Conservation (phyloP, 2,329 filamentous ascomycete genomes). For the Fusarium sp. region DNA sequence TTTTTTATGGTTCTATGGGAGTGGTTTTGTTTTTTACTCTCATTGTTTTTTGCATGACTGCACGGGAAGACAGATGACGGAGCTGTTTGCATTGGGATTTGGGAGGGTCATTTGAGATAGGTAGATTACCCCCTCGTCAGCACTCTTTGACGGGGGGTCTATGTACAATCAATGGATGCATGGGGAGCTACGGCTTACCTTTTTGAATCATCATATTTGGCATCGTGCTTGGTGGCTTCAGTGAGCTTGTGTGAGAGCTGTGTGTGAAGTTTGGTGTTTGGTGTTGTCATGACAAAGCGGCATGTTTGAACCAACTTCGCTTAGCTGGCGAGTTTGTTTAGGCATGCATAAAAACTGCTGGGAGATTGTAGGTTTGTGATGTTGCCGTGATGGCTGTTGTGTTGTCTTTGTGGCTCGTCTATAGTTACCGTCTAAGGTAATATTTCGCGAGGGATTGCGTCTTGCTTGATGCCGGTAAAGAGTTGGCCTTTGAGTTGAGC, state of each 20-base stretch:
- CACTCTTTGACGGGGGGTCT: conserved; percentile 3
- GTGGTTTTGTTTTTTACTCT: not conserved
- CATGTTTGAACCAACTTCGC: not conserved
- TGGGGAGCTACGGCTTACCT: conserved; percentile 17
- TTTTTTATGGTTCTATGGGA: conserved; percentile 21
- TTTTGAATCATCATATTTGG: not conserved
- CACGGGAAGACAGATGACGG: conserved; percentile 40
- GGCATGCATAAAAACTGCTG: no score
- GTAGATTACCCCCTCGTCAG: not conserved
- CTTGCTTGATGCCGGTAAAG: not conserved
- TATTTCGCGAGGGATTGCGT: not conserved
- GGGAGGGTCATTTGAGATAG: conserved; percentile 3
- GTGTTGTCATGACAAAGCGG: not conserved
- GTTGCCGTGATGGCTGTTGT: not conserved
- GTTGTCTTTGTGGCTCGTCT: not conserved
- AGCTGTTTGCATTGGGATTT: conserved; percentile 41
- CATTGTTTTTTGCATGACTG: conserved; percentile 31
- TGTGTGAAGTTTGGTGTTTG: not conserved
- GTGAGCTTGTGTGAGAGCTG: not conserved
- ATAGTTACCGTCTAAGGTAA: not conserved
- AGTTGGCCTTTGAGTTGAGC: not conserved
- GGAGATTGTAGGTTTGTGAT: not conserved
- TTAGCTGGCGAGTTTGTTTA: not conserved
- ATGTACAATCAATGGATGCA: conserved; percentile 23
- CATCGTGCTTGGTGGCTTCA: not conserved